These are phyloP conservation scores for Rhizoclosmatium globosum DNA, from an alignment of 192 early-diverging fungal genomes.

Conservation along the genomic window DNA sequence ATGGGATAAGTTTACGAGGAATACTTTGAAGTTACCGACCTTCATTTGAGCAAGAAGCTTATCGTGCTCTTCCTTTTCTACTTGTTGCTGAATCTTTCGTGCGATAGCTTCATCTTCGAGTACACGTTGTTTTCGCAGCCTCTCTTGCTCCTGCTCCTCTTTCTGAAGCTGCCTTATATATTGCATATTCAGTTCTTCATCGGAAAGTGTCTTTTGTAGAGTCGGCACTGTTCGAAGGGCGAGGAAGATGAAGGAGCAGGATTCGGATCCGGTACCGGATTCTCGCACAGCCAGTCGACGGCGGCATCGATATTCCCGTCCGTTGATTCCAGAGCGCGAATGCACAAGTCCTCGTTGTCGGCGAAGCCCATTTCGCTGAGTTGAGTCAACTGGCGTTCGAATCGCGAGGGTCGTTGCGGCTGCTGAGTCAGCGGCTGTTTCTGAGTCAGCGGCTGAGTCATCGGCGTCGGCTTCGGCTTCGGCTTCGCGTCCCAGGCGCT, in stretches of 20 bases:
- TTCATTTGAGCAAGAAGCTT: neutral
- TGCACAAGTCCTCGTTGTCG: neutral
- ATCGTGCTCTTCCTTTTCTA: neutral
- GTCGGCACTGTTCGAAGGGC: neutral
- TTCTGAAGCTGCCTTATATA: too few relatives aligned
- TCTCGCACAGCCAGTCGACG: neutral
- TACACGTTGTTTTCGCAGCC: neutral
- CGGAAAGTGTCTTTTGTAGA: neutral
- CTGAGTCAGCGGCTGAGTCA: neutral
- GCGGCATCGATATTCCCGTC: neutral
- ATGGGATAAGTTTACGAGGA: neutral
- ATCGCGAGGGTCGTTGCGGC: neutral
- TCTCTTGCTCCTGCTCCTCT: neutral
- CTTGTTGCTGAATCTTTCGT: neutral
- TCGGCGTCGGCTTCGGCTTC: neutral
- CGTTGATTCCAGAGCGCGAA: neutral
- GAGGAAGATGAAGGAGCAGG: neutral
- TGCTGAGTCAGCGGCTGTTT: neutral
- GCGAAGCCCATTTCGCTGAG: neutral
- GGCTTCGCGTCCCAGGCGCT: neutral
- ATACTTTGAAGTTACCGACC: neutral
- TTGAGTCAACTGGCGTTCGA: neutral
- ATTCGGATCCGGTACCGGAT: too few relatives aligned
- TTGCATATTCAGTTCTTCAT: slow-evolving; percentile 1
- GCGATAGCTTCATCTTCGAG: neutral